Percentiles rank a stretch among this genome's conserved stretches.
Conservation (phyloP, 371 early-diverging fungal genomes). For the Mucor velutinosus region DNA sequence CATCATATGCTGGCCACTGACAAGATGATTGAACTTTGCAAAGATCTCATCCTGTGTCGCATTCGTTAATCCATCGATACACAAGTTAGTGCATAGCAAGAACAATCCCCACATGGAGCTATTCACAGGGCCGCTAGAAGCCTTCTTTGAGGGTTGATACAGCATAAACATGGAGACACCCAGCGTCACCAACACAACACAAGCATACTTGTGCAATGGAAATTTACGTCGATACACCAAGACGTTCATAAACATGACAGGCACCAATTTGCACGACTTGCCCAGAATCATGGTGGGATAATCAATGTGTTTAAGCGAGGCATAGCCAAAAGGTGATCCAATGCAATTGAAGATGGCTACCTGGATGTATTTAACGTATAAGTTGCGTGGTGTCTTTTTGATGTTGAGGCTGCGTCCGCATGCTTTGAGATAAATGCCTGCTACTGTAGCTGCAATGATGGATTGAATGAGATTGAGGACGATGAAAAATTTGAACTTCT, state of each 20-base stretch:
- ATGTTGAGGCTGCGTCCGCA: conserved; percentile 43
- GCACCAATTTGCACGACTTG: conserved; percentile 97
- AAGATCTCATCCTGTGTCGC: conserved; percentile 97
- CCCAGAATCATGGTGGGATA: conserved; percentile 97
- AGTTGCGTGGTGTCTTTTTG: conserved; percentile 38
- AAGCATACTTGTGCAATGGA: conserved; percentile 82
- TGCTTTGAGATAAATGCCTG: conserved; percentile 68
- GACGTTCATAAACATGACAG: conserved; percentile 94
- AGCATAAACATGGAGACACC: conserved; percentile 96
- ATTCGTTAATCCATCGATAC: conserved; percentile 95
- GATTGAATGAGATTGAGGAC: conserved; percentile 89
- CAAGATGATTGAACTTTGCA: conserved; percentile 61
- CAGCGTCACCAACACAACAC: conserved; percentile 82
- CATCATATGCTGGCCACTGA: conserved; percentile 96
- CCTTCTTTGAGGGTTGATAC: conserved; percentile 60
- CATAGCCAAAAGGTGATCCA: conserved; percentile 94
- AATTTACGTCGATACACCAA: conserved; percentile 87
- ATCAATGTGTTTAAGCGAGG: conserved; percentile 90
- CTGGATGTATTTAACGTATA: conserved; percentile 67
- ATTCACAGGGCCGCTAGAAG: conserved; percentile 44
- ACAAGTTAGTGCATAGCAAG: conserved; percentile 82
- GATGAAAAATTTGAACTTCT: conserved; percentile 85
- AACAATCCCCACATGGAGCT: conserved; percentile 78
- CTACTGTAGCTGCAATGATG: conserved; percentile 76
- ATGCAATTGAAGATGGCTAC: conserved; percentile 76